phyloP scores from a whole-genome alignment of 2,329 filamentous ascomycete genomes.

The Microcyclosporella mali region DNA sequence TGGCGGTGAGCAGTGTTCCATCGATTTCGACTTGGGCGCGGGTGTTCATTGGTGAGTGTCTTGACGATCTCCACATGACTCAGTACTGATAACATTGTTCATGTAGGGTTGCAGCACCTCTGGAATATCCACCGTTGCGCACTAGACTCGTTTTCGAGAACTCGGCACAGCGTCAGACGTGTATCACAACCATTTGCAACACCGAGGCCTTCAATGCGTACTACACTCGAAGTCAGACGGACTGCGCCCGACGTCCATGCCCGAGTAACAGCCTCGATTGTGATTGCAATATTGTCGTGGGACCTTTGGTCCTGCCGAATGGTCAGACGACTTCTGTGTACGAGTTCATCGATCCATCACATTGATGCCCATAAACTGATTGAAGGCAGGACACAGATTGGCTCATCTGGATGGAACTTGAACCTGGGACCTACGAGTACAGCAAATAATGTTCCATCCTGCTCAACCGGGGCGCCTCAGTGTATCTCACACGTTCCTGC shows the following conservation, averaged over 20 bases:
- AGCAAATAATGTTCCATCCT: constrained; percentile 11
- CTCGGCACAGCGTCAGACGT: constrained; percentile 11
- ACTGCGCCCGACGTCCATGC: constrained; percentile 16
- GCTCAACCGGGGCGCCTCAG: constrained; percentile 6
- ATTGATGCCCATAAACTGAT: not conserved
- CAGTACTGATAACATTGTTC: too few species aligned
- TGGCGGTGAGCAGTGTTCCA: constrained; percentile 11
- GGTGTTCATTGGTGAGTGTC: constrained; percentile 15
- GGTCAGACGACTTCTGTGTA: constrained; percentile 17
- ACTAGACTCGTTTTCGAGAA: constrained; percentile 18
- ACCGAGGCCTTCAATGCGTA: constrained; percentile 12
- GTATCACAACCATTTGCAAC: constrained; percentile 21
- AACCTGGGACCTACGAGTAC: constrained; percentile 18
- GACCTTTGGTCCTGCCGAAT: constrained; percentile 13
- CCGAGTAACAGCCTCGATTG: constrained; percentile 19
- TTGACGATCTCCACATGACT: not conserved
- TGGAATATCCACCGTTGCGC: constrained; percentile 8
- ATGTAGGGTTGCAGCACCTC: too few species aligned
- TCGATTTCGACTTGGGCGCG: constrained; percentile 16
- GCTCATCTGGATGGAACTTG: constrained; percentile 17
- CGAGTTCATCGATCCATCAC: not conserved
- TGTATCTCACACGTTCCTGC: constrained; percentile 9
- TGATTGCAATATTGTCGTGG: constrained; percentile 20
- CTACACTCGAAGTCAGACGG: constrained; percentile 11
- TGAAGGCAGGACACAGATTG: constrained; percentile 15